phyloP scores from a whole-genome alignment of 208 protist species.

The Leishmania guyanensis region DNA sequence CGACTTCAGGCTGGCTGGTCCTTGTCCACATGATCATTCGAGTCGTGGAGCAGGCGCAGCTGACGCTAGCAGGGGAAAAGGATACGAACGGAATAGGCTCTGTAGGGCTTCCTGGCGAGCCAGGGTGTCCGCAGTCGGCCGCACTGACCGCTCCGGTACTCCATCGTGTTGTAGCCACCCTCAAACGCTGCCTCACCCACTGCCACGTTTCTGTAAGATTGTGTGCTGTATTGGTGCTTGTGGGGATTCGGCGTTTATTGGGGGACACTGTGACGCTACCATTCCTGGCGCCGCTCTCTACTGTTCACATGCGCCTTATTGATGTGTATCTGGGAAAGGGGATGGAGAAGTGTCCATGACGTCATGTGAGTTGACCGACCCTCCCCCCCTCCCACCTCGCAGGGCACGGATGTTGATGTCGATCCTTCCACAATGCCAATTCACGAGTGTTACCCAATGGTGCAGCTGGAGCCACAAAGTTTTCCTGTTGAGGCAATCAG shows the following conservation, averaged over 20 bases:
- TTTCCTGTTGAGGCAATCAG: background rate
- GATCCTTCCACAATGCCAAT: background rate
- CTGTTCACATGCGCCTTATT: constrained; percentile 58
- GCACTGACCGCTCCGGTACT: constrained; percentile 42
- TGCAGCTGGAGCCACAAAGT: background rate
- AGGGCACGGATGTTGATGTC: background rate
- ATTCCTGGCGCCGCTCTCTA: constrained; percentile 47
- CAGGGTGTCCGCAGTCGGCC: background rate
- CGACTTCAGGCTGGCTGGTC: constrained; percentile 56
- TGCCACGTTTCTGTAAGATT: constrained; percentile 49
- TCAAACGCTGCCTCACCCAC: constrained; percentile 43
- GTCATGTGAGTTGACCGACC: background rate
- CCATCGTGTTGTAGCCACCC: constrained; percentile 34
- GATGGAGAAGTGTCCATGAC: background rate
- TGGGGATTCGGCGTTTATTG: constrained; percentile 30
- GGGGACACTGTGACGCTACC: constrained; percentile 34
- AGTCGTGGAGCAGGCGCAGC: constrained; percentile 33
- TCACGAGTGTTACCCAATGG: background rate
- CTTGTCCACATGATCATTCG: constrained; percentile 55
- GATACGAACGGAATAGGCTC: background rate
- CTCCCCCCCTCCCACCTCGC: background rate
- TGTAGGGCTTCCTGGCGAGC: background rate
- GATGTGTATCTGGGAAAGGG: constrained; percentile 48
- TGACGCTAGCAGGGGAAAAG: background rate
- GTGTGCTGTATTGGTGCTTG: constrained; percentile 23